Evolutionary conservation across 2,329 filamentous ascomycete species (phyloP).

Genomic region (Ophiostoma sp.): DNA sequence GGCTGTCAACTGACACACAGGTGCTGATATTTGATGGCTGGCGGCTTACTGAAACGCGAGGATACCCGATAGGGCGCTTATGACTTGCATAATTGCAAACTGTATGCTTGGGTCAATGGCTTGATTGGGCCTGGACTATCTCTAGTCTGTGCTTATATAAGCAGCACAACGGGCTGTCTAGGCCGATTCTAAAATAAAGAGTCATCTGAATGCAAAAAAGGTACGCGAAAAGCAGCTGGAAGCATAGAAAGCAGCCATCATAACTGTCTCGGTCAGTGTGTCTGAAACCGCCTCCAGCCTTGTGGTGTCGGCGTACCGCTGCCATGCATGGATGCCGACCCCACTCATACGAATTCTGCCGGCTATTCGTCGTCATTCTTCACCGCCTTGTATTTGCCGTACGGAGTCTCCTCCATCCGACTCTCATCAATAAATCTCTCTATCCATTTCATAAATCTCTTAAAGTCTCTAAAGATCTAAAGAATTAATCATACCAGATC

Average conservation of each 20-base stretch:
- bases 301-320: neutral
- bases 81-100: neutral
- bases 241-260: neutral
- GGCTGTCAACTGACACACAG: neutral
- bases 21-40: neutral
- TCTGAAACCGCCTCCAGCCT: neutral
- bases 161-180: too few relatives aligned
- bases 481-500: slow-evolving; percentile 73
- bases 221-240: too few relatives aligned
- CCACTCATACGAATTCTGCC: slow-evolving; percentile 17
- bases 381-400: slow-evolving; percentile 10
- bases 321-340: neutral
- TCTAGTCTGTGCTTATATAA: neutral
- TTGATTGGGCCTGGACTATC: neutral
- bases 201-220: neutral
- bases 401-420: neutral
- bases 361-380: slow-evolving; percentile 16
- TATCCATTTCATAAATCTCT: neutral
- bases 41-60: neutral
- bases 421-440: too few relatives aligned
- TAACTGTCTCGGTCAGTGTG: neutral
- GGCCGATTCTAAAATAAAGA: neutral
- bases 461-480: too few relatives aligned
- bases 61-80: neutral
- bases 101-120: neutral